Evolutionary conservation across 371 early-diverging fungal species (phyloP).

Genomic region (Cokeromyces recurvatus): DNA sequence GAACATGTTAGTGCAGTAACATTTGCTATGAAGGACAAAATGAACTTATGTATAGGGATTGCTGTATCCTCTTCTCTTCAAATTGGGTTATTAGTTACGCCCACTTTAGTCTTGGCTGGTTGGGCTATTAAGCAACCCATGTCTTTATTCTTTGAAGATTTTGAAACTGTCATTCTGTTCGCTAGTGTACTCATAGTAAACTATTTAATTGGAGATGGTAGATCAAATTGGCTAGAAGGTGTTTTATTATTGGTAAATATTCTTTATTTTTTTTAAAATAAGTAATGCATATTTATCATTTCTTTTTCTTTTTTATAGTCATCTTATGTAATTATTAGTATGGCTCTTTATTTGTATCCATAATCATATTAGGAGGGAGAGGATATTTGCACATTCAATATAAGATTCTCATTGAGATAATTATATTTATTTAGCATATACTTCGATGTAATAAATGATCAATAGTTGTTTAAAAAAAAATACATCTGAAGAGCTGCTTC

Average conservation of each 20-base stretch:
- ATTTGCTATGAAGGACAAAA: conserved; percentile 85
- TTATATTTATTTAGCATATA: too few relatives aligned
- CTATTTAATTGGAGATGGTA: conserved; percentile 73
- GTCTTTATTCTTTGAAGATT: conserved; percentile 77
- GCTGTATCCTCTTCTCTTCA: conserved; percentile 89
- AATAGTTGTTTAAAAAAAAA: too few relatives aligned
- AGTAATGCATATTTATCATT: not conserved
- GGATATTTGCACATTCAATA: too few relatives aligned
- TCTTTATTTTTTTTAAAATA: not conserved
- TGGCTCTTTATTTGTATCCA: conserved; percentile 16
- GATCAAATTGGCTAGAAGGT: conserved; percentile 85
- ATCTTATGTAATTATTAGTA: conserved; percentile 9
- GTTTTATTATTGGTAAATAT: conserved; percentile 57
- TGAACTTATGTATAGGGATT: conserved; percentile 85
- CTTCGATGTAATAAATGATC: too few relatives aligned
- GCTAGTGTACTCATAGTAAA: conserved; percentile 83
- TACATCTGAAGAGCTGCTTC: not conserved
- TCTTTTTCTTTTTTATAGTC: conserved; percentile 10
- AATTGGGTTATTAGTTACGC: conserved; percentile 87
- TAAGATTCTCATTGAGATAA: too few relatives aligned
- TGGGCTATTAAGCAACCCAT: conserved; percentile 80
- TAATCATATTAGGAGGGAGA: not conserved
- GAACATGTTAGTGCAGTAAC: conserved; percentile 81
- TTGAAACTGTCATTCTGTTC: conserved; percentile 82
- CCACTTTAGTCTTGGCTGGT: conserved; percentile 79